Evolutionary conservation across 345 rosid species (phyloP).

Genomic region (Boechera divaricarpa): DNA sequence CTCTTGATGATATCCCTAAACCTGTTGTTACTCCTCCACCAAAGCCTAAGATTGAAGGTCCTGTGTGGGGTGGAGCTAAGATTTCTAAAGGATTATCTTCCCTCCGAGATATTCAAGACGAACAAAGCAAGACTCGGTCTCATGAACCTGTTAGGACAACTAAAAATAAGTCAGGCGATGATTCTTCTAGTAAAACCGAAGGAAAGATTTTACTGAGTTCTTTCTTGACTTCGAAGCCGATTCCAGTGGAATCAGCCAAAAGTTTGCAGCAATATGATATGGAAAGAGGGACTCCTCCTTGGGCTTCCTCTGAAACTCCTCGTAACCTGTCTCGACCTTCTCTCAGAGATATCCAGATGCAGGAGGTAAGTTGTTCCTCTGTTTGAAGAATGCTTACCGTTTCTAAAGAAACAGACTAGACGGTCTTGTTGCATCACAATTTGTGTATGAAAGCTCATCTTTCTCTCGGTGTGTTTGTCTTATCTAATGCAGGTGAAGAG

Average conservation of each 20-base stretch:
- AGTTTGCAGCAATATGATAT: conserved; percentile 58
- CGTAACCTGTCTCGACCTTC: conserved; percentile 75
- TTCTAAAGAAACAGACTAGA: background rate
- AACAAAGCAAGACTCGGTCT: conserved; percentile 70
- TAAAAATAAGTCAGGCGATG: conserved; percentile 56
- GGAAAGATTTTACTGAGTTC: conserved; percentile 75
- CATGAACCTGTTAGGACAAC: conserved; percentile 45
- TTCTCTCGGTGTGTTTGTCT: background rate
- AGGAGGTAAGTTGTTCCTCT: conserved; percentile 59
- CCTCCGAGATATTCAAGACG: conserved; percentile 85
- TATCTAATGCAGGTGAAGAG: conserved; percentile 63
- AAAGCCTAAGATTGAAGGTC: conserved; percentile 77
- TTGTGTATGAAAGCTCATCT: conserved; percentile 13
- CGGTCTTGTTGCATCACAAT: conserved; percentile 1
- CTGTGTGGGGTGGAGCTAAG: conserved; percentile 97
- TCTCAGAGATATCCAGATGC: conserved; percentile 93
- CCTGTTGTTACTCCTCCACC: conserved; percentile 57
- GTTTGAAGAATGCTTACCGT: background rate
- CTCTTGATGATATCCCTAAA: conserved; percentile 80
- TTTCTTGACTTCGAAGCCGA: conserved; percentile 75
- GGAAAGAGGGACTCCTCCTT: conserved; percentile 83
- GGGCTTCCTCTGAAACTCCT: conserved; percentile 87
- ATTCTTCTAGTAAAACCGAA: conserved; percentile 48
- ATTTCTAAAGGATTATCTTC: conserved; percentile 73
- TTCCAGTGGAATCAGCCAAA: conserved; percentile 58